These are phyloP conservation scores for Mortierella sp. DNA, from an alignment of 371 early-diverging fungal genomes.

Conservation along the genomic window DNA sequence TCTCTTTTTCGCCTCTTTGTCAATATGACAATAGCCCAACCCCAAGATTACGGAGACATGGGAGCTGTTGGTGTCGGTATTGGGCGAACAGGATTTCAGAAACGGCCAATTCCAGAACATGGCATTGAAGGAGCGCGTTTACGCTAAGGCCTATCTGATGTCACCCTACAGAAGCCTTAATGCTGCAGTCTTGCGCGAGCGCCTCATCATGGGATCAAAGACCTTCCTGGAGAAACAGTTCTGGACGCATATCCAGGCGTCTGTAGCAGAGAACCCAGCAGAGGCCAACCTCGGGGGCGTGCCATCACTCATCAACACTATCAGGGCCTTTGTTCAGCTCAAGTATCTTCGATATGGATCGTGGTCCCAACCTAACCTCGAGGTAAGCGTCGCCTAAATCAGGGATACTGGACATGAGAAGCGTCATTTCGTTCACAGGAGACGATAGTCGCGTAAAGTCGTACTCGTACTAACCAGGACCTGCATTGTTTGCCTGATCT, in stretches of 20 bases:
- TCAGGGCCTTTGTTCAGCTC: slow-evolving; percentile 77
- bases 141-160: slow-evolving; percentile 53
- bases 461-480: no score
- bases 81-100: slow-evolving; percentile 59
- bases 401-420: background rate
- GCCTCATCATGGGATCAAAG: slow-evolving; percentile 48
- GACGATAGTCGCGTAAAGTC: no score
- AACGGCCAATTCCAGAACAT: slow-evolving; percentile 56
- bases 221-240: slow-evolving; percentile 57
- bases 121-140: slow-evolving; percentile 60
- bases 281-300: slow-evolving; percentile 80
- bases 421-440: background rate
- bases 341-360: slow-evolving; percentile 65
- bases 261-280: slow-evolving; percentile 68
- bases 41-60: slow-evolving; percentile 64
- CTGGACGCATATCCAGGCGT: slow-evolving; percentile 68
- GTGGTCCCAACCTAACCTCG: slow-evolving; percentile 66
- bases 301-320: slow-evolving; percentile 72
- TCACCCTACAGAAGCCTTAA: slow-evolving; percentile 44
- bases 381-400: slow-evolving; percentile 50
- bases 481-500: background rate
- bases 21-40: slow-evolving; percentile 24
- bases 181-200: slow-evolving; percentile 40
- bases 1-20: no score
- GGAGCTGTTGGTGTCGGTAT: slow-evolving; percentile 62